Conservation (phyloP, 225 moss, liverwort and hornwort genomes). For the Asterella californica region DNA sequence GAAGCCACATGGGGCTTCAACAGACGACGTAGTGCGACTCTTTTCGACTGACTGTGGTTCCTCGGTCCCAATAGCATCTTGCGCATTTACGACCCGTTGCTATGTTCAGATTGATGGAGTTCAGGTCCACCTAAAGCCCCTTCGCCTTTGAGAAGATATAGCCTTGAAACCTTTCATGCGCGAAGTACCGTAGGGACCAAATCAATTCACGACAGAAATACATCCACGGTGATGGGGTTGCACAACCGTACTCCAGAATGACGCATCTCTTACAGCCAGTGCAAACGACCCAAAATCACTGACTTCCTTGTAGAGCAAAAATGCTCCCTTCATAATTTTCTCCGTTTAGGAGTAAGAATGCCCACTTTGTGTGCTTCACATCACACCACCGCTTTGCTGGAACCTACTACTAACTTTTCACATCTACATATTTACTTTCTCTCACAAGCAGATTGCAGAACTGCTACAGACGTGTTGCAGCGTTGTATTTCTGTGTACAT, state of each 20-base stretch:
- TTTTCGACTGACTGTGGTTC: too few species aligned
- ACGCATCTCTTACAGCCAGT: slow-evolving; percentile 14
- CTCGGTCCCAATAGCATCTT: not conserved
- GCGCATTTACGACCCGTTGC: not conserved
- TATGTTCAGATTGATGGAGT: not conserved
- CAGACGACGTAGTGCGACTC: too few species aligned
- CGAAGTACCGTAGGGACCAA: not conserved
- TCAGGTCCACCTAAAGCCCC: not conserved
- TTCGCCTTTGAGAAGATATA: not conserved
- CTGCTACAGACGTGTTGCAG: not conserved
- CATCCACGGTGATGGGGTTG: not conserved
- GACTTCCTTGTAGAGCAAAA: slow-evolving; percentile 15
- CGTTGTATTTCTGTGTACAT: slow-evolving; percentile 3
- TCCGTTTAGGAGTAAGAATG: not conserved
- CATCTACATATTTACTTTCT: slow-evolving; percentile 29
- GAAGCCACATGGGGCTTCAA: too few species aligned
- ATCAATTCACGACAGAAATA: not conserved
- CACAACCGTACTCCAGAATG: slow-evolving; percentile 8
- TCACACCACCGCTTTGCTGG: slow-evolving; percentile 9
- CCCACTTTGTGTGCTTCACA: not conserved
- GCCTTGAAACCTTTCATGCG: not conserved
- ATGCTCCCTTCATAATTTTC: slow-evolving; percentile 9
- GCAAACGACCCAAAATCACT: slow-evolving; percentile 17
- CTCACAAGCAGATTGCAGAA: slow-evolving; percentile 12
- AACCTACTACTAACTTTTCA: slow-evolving; percentile 1